A percentile compares a stretch with the other conserved stretches of the same genome.
These are phyloP conservation scores for Mucor ambiguus DNA, from an alignment of 371 early-diverging fungal genomes.

Conservation along the genomic window DNA sequence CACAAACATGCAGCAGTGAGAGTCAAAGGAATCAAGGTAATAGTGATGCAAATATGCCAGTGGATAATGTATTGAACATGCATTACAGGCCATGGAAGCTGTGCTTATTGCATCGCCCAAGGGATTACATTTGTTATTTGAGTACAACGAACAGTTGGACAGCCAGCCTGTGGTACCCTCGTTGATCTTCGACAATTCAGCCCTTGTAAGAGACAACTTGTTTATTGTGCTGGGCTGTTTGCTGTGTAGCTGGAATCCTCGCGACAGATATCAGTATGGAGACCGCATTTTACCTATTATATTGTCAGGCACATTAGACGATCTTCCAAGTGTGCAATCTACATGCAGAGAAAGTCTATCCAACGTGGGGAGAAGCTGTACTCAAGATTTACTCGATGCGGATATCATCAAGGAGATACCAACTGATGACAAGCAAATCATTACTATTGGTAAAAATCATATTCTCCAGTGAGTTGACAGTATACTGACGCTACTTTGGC, in stretches of 20 bases:
- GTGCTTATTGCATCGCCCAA: constrained; percentile 22
- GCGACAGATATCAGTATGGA: constrained; percentile 35
- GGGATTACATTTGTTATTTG: constrained; percentile 23
- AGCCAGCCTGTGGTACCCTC: constrained; percentile 22
- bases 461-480: not conserved
- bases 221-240: constrained; percentile 16
- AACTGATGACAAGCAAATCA: not conserved
- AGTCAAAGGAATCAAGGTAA: constrained; percentile 35
- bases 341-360: constrained; percentile 20
- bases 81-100: constrained; percentile 14
- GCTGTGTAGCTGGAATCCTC: constrained; percentile 30
- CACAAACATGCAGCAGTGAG: constrained; percentile 37
- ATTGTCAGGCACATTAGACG: constrained; percentile 30
- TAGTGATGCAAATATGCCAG: not conserved
- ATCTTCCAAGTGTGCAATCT: constrained; percentile 17
- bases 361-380: constrained; percentile 21
- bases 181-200: constrained; percentile 33
- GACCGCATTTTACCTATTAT: constrained; percentile 31
- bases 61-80: too few relatives aligned
- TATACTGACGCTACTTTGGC: not conserved
- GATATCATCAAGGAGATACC: constrained; percentile 21
- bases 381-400: constrained; percentile 32
- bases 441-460: constrained; percentile 9
- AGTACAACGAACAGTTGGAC: constrained; percentile 14
- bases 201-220: constrained; percentile 28